Percentiles rank a stretch among this genome's conserved stretches.
Evolutionary conservation across 257 asterid species (phyloP).

Genomic region (Scutellaria minor): DNA sequence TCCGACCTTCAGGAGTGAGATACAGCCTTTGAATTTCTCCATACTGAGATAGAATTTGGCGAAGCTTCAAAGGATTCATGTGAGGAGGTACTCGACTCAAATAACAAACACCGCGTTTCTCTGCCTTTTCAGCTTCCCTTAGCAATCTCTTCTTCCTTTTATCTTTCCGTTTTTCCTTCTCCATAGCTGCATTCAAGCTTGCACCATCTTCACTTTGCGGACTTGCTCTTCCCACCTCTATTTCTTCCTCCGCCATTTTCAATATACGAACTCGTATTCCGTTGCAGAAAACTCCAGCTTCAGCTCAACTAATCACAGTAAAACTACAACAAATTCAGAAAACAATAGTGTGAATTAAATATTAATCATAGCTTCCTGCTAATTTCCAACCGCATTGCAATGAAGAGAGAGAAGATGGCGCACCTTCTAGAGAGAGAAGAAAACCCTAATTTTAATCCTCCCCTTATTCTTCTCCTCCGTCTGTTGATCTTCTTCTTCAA

Average conservation of each 20-base stretch:
- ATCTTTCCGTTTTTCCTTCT: slow-evolving; percentile 39
- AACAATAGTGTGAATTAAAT: background rate
- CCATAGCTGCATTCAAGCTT: slow-evolving; percentile 33
- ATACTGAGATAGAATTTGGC: slow-evolving; percentile 68
- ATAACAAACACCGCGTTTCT: slow-evolving; percentile 80
- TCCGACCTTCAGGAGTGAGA: slow-evolving; percentile 79
- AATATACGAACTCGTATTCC: background rate
- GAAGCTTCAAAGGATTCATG: slow-evolving; percentile 79
- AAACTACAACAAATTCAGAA: slow-evolving; percentile 11
- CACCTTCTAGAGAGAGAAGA: background rate
- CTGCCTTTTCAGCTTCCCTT: slow-evolving; percentile 58
- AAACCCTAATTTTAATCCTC: slow-evolving; percentile 29
- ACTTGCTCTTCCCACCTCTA: slow-evolving; percentile 32
- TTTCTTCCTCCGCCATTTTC: slow-evolving; percentile 59
- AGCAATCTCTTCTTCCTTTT: slow-evolving; percentile 54
- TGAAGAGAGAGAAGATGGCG: background rate
- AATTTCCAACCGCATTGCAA: background rate
- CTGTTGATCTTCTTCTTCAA: background rate
- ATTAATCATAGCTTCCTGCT: background rate
- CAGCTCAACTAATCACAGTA: background rate
- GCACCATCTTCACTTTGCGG: slow-evolving; percentile 31
- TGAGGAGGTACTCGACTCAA: slow-evolving; percentile 89
- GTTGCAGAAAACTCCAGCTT: background rate
- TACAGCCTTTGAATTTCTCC: slow-evolving; percentile 83
- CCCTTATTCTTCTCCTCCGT: background rate